A percentile compares a stretch with the other conserved stretches of the same genome.
Evolutionary conservation across 2,329 filamentous ascomycete species (phyloP).

Genomic region (Nigrospora osmanthi): DNA sequence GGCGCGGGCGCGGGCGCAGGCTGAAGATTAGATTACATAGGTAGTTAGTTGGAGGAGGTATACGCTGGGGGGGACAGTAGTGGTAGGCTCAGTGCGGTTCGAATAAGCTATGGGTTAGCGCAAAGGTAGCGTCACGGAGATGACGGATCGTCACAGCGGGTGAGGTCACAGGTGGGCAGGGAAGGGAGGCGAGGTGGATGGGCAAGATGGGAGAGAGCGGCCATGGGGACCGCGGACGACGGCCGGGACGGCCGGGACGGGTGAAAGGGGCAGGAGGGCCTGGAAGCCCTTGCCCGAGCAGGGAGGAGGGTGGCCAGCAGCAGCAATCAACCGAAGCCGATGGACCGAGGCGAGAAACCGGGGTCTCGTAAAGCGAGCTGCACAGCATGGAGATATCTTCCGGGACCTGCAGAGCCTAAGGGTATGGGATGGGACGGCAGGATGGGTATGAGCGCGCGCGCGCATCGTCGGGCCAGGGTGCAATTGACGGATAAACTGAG

Average conservation of each 20-base stretch:
- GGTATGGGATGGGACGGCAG: too few relatives aligned
- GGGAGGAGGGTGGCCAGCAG: not conserved
- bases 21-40: too few relatives aligned
- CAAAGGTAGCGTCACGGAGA: not conserved
- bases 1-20: too few relatives aligned
- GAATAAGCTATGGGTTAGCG: not conserved
- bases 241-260: constrained; percentile 1
- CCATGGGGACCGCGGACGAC: not conserved
- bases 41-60: too few relatives aligned
- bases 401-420: too few relatives aligned
- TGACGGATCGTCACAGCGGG: not conserved
- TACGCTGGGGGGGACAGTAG: too few relatives aligned
- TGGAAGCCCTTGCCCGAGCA: not conserved
- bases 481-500: constrained; percentile 19
- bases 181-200: not conserved
- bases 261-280: too few relatives aligned
- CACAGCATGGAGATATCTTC: too few relatives aligned
- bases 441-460: too few relatives aligned
- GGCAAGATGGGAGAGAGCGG: not conserved
- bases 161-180: too few relatives aligned
- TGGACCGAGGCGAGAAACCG: constrained; percentile 1
- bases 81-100: not conserved
- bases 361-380: too few relatives aligned
- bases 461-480: constrained; percentile 5
- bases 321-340: not conserved